Evolutionary conservation across 2,329 filamentous ascomycete genomes (phyloP).

Genomic region (Paecilomyces fulvus): DNA sequence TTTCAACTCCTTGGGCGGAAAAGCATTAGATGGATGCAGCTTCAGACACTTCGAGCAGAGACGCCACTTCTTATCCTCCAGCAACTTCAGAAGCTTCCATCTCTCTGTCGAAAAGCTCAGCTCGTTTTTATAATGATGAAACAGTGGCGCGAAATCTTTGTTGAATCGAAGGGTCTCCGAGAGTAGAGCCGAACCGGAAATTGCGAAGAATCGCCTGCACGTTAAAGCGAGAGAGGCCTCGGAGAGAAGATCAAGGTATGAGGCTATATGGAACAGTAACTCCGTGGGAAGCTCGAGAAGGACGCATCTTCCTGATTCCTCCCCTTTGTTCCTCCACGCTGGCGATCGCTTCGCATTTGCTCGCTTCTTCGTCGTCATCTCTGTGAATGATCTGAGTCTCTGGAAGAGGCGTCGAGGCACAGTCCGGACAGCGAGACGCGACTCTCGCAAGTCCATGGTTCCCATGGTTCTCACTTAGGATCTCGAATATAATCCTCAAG

Average conservation of each 20-base stretch:
- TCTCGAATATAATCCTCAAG: not conserved
- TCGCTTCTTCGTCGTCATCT: conserved; percentile 8
- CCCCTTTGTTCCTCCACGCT: conserved; percentile 1
- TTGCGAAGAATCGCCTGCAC: conserved; percentile 27
- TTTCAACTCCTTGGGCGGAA: conserved; percentile 24
- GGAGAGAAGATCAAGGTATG: conserved; percentile 25
- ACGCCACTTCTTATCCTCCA: conserved; percentile 28
- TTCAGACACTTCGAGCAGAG: conserved; percentile 31
- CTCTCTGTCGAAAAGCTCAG: conserved; percentile 28
- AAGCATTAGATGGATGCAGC: conserved; percentile 27
- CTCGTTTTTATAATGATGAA: conserved; percentile 30
- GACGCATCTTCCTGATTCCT: conserved; percentile 17
- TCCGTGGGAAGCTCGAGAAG: conserved; percentile 31
- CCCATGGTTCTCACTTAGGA: not conserved
- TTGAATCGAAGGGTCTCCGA: conserved; percentile 27
- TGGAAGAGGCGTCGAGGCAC: not conserved
- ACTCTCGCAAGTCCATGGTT: not conserved
- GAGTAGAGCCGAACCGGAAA: conserved; percentile 21
- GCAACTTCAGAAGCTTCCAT: conserved; percentile 28
- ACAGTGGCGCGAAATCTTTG: conserved; percentile 31
- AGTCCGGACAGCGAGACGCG: not conserved
- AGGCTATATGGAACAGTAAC: conserved; percentile 28
- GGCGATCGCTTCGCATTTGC: conserved; percentile 12
- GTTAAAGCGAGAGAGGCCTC: conserved; percentile 30
- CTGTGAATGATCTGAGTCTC: not conserved